Base-by-base conservation (phyloP, 805 yeast species). In the Kockiozyma suomiensis region DNA sequence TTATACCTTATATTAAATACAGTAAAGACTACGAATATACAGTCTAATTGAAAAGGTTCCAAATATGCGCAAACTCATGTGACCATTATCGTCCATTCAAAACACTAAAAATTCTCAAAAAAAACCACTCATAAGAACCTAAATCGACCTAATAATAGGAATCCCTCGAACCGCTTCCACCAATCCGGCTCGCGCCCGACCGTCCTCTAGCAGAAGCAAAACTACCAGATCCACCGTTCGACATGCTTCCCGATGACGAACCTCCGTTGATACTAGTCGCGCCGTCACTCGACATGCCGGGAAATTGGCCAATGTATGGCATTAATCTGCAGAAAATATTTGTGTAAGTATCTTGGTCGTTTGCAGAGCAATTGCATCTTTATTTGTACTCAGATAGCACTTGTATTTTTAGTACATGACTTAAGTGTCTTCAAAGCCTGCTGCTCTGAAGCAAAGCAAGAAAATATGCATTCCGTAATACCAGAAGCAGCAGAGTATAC, bases 231-330 rank as follows among this genome's bases (percentile, higher is more conserved):
- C 51, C 51, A 21, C 50, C 62, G 41, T 46, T 32, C 17, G 49
- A 47, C 38, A 51, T 25, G 19, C 7, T n/a, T 6, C 50, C 38
- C 4, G 30, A 23, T 28, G 40, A 30, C n/a, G 40, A 30, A 2
- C 42, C 28, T 26, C 46, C n/a, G n/a, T n/a, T 50, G 25, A 28
- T 19, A 30, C 45, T 28, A 8, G 51, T 32, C 41, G 46, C 50
- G 35, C 55, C 63, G 12, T 61, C 55, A 5, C 50, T 33, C 25
- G 58, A 47, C 41, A 61, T 33, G 5, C 65, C 65, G 17, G 65
- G 65, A n/a, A 61, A 26, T 21, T 62, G 59, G 49, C 53, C 47
- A 23, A 62, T 40, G 26, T 62, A 59, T 3, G 64, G 66, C 64
- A 62, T 59, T 21, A 58, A 35, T 48, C 64, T 62, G 30, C 5